phyloP scores from a whole-genome alignment of 73 alveolate genomes.

The Effrenium voratum region DNA sequence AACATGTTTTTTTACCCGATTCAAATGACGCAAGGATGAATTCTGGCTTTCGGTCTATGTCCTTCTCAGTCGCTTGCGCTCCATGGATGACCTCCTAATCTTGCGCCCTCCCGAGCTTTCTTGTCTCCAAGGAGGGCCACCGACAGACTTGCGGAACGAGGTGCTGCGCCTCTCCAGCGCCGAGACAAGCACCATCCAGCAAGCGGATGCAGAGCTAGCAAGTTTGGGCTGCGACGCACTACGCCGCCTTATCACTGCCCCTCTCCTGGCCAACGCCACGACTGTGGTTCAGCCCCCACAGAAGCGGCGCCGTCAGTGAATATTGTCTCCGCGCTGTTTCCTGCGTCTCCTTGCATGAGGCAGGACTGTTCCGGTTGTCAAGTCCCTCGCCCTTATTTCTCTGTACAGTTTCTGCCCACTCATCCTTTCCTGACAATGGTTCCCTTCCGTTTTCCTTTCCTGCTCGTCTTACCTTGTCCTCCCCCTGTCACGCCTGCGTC shows the following conservation, averaged over 20 bases:
- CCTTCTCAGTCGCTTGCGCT: neutral
- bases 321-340: no score
- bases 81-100: neutral
- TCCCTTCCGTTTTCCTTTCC: neutral
- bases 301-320: no score
- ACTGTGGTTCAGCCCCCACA: no score
- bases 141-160: neutral
- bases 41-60: slow-evolving; percentile 8
- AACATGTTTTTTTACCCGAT: neutral
- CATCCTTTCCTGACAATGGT: neutral
- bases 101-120: neutral
- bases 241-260: neutral
- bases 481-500: neutral
- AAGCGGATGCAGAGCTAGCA: neutral
- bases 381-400: no score
- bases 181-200: neutral
- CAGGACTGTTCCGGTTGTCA: no score
- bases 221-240: neutral
- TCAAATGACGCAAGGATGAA: neutral
- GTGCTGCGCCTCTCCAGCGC: neutral
- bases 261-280: no score
- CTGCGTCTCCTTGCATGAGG: no score
- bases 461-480: neutral
- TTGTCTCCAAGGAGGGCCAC: neutral
- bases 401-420: no score